phyloP scores from a whole-genome alignment of 768 basidiomycete genomes.

The Scleroderma bovista region DNA sequence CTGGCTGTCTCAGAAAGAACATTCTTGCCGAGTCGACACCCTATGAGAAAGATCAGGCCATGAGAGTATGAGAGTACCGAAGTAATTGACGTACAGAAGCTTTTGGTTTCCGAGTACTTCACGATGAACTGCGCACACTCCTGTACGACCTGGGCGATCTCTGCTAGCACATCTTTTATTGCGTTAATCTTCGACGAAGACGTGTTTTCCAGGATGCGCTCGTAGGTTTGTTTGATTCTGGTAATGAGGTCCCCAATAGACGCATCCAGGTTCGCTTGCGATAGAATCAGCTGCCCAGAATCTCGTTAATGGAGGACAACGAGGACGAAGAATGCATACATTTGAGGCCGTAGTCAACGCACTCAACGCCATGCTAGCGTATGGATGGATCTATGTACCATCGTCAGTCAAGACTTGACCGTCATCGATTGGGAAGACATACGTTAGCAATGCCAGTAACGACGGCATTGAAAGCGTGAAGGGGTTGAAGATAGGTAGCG shows the following conservation, averaged over 20 bases:
- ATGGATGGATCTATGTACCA: not conserved
- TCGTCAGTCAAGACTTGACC: not conserved
- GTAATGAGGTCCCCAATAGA: not conserved
- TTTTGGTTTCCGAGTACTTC: not conserved
- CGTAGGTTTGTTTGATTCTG: not conserved
- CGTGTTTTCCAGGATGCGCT: not conserved
- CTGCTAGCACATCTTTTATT: not conserved
- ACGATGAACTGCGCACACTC: not conserved
- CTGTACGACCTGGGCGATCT: not conserved
- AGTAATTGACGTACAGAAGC: not conserved
- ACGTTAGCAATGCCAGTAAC: not conserved
- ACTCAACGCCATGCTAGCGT: not conserved
- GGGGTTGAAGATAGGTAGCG: not conserved
- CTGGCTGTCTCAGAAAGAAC: not conserved
- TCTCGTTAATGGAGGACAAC: not conserved
- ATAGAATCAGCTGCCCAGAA: not conserved
- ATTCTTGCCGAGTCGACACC: not conserved
- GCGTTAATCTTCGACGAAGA: not conserved
- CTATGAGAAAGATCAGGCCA: not conserved
- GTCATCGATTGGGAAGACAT: not conserved
- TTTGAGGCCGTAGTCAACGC: not conserved
- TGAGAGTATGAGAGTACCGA: too few relatives aligned
- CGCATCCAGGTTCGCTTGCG: not conserved
- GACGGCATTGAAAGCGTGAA: not conserved
- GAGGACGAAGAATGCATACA: not conserved